Conservation (phyloP, 2,329 filamentous ascomycete genomes). For the Paecilomyces sp. region DNA sequence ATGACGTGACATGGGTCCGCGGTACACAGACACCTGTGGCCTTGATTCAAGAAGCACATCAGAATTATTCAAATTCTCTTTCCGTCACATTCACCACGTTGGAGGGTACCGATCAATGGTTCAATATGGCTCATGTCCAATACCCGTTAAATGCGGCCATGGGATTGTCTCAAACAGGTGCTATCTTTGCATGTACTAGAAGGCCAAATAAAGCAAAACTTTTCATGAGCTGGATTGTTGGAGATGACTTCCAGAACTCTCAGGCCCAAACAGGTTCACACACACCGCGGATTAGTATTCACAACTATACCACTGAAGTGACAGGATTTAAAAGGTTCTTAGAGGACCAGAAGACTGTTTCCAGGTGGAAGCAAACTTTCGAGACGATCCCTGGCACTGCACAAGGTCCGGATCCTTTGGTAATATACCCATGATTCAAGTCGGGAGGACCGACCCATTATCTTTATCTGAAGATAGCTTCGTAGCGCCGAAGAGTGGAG, state of each 20-base stretch:
- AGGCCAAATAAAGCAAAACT: conserved; percentile 47
- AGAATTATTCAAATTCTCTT: conserved; percentile 13
- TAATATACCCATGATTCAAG: too few relatives aligned
- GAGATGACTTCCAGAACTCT: conserved; percentile 30
- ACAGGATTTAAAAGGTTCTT: conserved; percentile 36
- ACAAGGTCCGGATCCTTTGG: conserved; percentile 33
- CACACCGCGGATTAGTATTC: conserved; percentile 16
- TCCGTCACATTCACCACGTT: conserved; percentile 11
- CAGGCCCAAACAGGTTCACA: conserved; percentile 28
- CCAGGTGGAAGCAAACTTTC: conserved; percentile 37
- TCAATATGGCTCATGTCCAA: too few relatives aligned
- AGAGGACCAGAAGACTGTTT: conserved; percentile 34
- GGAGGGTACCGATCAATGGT: conserved; percentile 37
- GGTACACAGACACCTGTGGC: conserved; percentile 40
- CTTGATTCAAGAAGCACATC: conserved; percentile 17
- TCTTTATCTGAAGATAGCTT: too few relatives aligned
- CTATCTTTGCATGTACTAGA: conserved; percentile 43
- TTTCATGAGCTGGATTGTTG: conserved; percentile 42
- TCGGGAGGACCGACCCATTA: too few relatives aligned
- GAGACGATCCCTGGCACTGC: conserved; percentile 38
- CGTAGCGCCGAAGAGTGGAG: too few relatives aligned
- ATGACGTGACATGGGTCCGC: conserved; percentile 49
- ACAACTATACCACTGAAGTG: conserved; percentile 23
- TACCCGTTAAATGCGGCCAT: too few relatives aligned
- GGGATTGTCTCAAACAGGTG: conserved; percentile 31